These are phyloP conservation scores for Nectriaceae sp. DNA, from an alignment of 2,329 filamentous ascomycete species.

Conservation along the genomic window DNA sequence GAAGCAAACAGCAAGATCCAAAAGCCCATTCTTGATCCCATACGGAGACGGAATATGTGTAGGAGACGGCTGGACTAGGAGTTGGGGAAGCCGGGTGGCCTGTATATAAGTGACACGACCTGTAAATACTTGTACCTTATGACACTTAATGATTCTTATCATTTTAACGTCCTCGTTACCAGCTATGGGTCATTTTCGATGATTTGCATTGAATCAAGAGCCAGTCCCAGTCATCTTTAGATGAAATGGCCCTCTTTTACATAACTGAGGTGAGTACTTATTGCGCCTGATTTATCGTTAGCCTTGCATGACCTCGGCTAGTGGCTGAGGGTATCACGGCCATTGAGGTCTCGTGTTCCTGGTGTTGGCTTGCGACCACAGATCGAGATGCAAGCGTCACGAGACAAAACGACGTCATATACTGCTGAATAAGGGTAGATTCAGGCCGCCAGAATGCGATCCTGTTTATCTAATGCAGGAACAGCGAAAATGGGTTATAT, in stretches of 20 bases:
- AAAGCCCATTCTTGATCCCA: constrained; percentile 45
- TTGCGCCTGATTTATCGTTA: constrained; percentile 26
- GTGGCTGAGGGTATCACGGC: constrained; percentile 24
- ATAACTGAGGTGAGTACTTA: constrained; percentile 21
- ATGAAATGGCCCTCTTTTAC: constrained; percentile 23
- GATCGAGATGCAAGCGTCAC: constrained; percentile 18
- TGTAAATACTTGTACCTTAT: constrained; percentile 43
- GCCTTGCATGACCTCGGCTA: constrained; percentile 21
- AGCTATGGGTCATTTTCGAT: constrained; percentile 20
- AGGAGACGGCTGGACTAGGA: constrained; percentile 45
- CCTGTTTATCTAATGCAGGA: background rate
- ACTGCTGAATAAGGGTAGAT: background rate
- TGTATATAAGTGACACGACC: constrained; percentile 43
- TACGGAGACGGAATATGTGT: constrained; percentile 42
- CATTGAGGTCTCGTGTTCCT: constrained; percentile 27
- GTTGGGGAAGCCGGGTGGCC: constrained; percentile 29
- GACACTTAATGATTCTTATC: constrained; percentile 32
- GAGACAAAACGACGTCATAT: constrained; percentile 6
- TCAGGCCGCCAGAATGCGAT: no score
- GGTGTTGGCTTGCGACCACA: constrained; percentile 24
- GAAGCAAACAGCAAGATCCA: constrained; percentile 49
- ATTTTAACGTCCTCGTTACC: constrained; percentile 10
- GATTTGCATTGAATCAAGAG: constrained; percentile 7
- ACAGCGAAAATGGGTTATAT: background rate
- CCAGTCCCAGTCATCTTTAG: constrained; percentile 24